phyloP scores from a whole-genome alignment of 192 early-diverging fungal species.

The Coemansia sp. region DNA sequence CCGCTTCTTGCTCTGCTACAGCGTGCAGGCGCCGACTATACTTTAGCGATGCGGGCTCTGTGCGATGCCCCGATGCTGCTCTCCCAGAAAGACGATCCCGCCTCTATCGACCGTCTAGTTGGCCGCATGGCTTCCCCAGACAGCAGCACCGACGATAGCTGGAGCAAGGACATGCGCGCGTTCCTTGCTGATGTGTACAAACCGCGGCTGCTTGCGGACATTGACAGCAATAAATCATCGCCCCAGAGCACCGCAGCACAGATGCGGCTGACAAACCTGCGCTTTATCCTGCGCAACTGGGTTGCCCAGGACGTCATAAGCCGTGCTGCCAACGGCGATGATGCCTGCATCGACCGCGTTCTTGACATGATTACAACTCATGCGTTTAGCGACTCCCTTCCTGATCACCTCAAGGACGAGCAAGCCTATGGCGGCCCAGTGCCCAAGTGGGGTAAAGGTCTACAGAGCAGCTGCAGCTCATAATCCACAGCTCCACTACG shows the following conservation, averaged over 20 bases:
- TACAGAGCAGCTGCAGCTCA: constrained; percentile 66
- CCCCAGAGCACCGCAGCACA: neutral
- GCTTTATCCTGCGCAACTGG: constrained; percentile 79
- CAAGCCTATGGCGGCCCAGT: constrained; percentile 58
- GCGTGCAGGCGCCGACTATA: constrained; percentile 70
- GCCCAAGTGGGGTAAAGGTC: constrained; percentile 62
- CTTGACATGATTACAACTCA: constrained; percentile 57
- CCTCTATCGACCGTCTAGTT: constrained; percentile 8
- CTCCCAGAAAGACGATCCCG: neutral
- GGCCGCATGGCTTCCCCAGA: constrained; percentile 7
- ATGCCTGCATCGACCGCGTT: constrained; percentile 36
- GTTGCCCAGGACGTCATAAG: constrained; percentile 56
- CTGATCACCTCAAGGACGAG: constrained; percentile 34
- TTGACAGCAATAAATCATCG: constrained; percentile 4
- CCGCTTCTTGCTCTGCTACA: constrained; percentile 72
- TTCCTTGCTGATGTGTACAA: constrained; percentile 58
- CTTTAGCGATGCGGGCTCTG: constrained; percentile 72
- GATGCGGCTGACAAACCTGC: constrained; percentile 77
- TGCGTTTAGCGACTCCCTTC: constrained; percentile 52
- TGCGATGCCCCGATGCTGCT: constrained; percentile 50
- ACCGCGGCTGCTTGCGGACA: constrained; percentile 57
- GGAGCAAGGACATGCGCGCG: constrained; percentile 22
- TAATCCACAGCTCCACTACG: no score
- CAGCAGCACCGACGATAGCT: constrained; percentile 10
- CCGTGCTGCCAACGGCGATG: constrained; percentile 43